Base-by-base conservation (phyloP, 164 flowering plant species). In the Vitis rotundifolia region DNA sequence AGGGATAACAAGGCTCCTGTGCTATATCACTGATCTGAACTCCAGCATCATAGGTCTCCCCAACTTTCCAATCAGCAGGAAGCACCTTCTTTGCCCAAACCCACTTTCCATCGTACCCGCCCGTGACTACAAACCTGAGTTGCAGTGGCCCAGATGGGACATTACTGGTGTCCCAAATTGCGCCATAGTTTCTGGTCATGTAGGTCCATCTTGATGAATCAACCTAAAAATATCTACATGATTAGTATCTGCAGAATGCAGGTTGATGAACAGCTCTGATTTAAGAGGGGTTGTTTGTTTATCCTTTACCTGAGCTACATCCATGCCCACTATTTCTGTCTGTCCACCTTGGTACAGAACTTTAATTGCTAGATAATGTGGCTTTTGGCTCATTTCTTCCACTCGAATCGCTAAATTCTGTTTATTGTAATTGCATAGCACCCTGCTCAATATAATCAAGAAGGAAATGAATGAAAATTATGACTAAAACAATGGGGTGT, bases 291-390 rank as follows among this genome's bases (percentile, higher is more conserved):
- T 73, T 3, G 15, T 2, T 68, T 70, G 16, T 49, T 59, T 37
- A 3, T 52, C 10, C 72, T 37, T 37, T 37, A 91, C 98, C 89
- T 76, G 74, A 67, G 93, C 89, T 12, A 88, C 80, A 64, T 88
- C 91, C 0, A 86, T 82, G 16, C 28, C 84, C 0, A 81, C 83
- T 0, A 95, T 82, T 64, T 91, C 96, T 0, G 99, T 95, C 66
- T 95, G 97, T 13, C 98, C 99, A 44, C 97, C 99, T 81, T 95
- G 99, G 67, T 83, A 90, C 13, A 92, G 78, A 66, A 95, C 65
- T 50, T 85, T 90, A 51, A 95, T 72, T 13, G 97, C 94, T 29
- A 95, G 74, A 70, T 87, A 82, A 61, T 89, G 49, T 66, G 94
- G 90, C 37, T 80, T 88, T 49, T 87, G 75, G 87, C 99, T 95